A percentile compares a stretch with the other conserved stretches of the same genome.
Evolutionary conservation across 2,329 filamentous ascomycete genomes (phyloP).

Genomic region (Fusarium mangiferae): DNA sequence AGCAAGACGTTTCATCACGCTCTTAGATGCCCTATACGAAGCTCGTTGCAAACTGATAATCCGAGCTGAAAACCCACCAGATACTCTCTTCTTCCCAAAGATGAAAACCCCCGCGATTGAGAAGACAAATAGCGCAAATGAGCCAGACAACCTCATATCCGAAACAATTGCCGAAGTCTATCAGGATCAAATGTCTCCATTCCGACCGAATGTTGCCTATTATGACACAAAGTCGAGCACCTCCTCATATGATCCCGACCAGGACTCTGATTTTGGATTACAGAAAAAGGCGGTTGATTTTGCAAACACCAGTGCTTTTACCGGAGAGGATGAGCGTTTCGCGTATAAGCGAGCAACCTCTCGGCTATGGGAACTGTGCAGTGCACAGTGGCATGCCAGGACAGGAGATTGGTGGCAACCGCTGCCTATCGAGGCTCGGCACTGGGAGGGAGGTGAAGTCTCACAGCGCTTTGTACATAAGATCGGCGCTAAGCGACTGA

Average conservation of each 20-base stretch:
- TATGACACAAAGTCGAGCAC: conserved; percentile 63
- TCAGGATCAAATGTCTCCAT: conserved; percentile 80
- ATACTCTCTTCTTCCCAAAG: conserved; percentile 82
- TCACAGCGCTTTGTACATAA: conserved; percentile 37
- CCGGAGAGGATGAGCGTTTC: conserved; percentile 83
- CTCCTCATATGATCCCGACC: conserved; percentile 64
- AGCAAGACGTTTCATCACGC: conserved; percentile 80
- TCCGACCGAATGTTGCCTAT: conserved; percentile 79
- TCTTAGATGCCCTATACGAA: conserved; percentile 84
- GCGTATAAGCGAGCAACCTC: conserved; percentile 82
- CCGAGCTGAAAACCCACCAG: conserved; percentile 73
- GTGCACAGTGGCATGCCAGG: conserved; percentile 75
- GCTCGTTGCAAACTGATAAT: conserved; percentile 81
- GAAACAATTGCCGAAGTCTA: conserved; percentile 72
- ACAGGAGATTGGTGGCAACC: conserved; percentile 77
- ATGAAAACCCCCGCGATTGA: conserved; percentile 37
- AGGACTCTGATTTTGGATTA: conserved; percentile 65
- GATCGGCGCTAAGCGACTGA: background rate
- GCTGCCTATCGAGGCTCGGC: conserved; percentile 68
- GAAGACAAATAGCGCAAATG: conserved; percentile 19
- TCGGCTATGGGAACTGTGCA: conserved; percentile 85
- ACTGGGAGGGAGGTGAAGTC: conserved; percentile 67
- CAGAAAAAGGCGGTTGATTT: conserved; percentile 67
- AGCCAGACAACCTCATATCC: conserved; percentile 53
- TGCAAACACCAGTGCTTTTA: conserved; percentile 73